Conservation (phyloP, 2,329 filamentous ascomycete genomes). For the Acephala macrosclerotiorum region DNA sequence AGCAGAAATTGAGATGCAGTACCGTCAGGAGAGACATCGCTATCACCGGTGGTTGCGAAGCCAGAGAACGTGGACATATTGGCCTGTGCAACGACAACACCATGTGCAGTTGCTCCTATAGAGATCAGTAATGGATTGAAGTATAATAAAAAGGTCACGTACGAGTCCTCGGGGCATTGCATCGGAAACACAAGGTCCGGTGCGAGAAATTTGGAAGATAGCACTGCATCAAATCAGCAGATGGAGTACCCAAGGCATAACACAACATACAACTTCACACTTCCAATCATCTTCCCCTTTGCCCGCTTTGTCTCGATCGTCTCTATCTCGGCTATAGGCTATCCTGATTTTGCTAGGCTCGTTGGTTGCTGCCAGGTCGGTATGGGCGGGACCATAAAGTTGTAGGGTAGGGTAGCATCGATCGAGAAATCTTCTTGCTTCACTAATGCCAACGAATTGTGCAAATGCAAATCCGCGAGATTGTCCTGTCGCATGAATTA, state of each 20-base stretch:
- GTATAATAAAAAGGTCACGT: conserved; percentile 35
- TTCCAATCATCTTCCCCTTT: conserved; percentile 63
- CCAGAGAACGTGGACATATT: conserved; percentile 49
- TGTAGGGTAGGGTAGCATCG: conserved; percentile 57
- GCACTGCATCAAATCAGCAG: conserved; percentile 51
- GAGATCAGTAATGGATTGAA: conserved; percentile 36
- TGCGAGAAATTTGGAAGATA: conserved; percentile 63
- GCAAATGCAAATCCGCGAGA: conserved; percentile 64
- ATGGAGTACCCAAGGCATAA: background rate
- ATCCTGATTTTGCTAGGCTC: conserved; percentile 49
- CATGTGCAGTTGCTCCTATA: conserved; percentile 43
- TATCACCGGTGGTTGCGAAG: conserved; percentile 59
- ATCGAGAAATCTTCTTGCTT: conserved; percentile 60
- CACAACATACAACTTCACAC: conserved; percentile 55
- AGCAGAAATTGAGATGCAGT: conserved; percentile 75
- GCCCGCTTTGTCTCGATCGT: conserved; percentile 53
- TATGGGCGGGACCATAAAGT: conserved; percentile 54
- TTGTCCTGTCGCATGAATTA: conserved; percentile 48
- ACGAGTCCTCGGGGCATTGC: conserved; percentile 61
- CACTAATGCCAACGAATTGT: conserved; percentile 56
- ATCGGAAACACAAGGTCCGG: conserved; percentile 63
- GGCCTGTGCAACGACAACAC: conserved; percentile 45
- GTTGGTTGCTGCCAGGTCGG: conserved; percentile 50
- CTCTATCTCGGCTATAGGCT: conserved; percentile 59
- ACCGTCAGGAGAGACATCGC: conserved; percentile 59